phyloP scores from a whole-genome alignment of 495 filamentous ascomycete species.

The Clohesyomyces aquaticus region DNA sequence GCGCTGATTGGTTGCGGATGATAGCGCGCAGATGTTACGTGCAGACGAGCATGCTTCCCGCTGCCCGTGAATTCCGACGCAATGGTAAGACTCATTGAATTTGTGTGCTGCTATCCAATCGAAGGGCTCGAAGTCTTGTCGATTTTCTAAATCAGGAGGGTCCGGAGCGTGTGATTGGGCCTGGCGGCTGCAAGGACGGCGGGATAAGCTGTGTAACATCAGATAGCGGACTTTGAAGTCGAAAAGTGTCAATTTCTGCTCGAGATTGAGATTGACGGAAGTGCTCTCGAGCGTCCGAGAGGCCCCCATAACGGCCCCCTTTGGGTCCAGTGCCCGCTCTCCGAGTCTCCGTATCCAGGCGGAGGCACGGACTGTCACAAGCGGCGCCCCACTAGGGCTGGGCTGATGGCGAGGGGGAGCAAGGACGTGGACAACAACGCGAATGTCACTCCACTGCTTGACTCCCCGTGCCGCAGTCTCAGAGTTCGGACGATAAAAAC shows the following conservation, averaged over 20 bases:
- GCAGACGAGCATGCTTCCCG: slow-evolving; percentile 3
- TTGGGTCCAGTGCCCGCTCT: not conserved
- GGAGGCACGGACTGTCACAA: slow-evolving; percentile 4
- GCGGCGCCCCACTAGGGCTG: slow-evolving; percentile 10
- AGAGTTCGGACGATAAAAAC: not conserved
- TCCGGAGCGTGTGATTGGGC: not conserved
- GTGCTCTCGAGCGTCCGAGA: not conserved
- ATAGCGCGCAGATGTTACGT: not conserved
- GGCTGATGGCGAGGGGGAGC: not conserved
- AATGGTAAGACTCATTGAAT: slow-evolving; percentile 4
- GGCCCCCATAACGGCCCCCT: not conserved
- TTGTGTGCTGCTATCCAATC: not conserved
- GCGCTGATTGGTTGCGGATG: not conserved
- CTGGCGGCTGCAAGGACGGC: not conserved
- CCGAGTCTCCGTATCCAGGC: not conserved
- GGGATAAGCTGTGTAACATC: not conserved
- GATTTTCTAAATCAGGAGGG: not conserved
- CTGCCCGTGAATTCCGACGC: not conserved
- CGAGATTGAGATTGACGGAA: not conserved
- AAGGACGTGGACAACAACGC: not conserved
- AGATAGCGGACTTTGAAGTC: too few species aligned
- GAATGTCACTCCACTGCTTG: not conserved
- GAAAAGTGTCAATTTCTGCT: not conserved
- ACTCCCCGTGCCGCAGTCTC: not conserved
- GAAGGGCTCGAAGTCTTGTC: not conserved